A percentile compares a stretch with the other conserved stretches of the same genome.
These are phyloP conservation scores for Penicillium daleae DNA, from an alignment of 495 filamentous ascomycete genomes.

Conservation along the genomic window DNA sequence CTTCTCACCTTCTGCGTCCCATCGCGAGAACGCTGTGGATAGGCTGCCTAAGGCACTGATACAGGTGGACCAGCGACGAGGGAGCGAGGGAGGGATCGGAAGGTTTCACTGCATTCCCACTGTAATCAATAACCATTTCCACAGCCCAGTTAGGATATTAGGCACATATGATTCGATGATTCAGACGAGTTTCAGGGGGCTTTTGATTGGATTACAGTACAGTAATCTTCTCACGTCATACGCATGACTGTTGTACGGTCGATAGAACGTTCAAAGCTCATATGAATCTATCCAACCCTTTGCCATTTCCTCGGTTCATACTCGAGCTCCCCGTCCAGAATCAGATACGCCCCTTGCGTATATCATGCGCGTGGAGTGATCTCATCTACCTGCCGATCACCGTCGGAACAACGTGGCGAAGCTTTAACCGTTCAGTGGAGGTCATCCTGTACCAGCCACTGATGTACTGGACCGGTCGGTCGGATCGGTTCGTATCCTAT, in stretches of 20 bases:
- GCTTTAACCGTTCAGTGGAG: not conserved
- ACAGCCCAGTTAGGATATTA: not conserved
- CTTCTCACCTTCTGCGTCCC: too few relatives aligned
- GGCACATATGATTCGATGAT: not conserved
- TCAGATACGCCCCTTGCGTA: not conserved
- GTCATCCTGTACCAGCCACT: slow-evolving; percentile 1
- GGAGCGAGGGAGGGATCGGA: not conserved
- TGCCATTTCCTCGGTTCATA: not conserved
- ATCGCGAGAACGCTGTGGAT: not conserved
- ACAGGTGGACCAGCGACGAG: not conserved
- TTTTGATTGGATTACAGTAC: too few relatives aligned
- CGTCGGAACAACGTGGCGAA: slow-evolving; percentile 3
- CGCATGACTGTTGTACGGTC: not conserved
- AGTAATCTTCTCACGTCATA: too few relatives aligned
- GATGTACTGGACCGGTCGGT: not conserved
- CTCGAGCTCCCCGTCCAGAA: not conserved
- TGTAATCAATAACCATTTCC: not conserved
- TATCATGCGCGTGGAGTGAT: not conserved
- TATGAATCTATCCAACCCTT: not conserved
- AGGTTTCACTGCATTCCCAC: slow-evolving; percentile 3
- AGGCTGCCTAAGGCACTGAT: too few relatives aligned
- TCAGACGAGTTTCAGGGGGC: not conserved
- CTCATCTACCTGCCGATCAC: not conserved
- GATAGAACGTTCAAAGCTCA: not conserved
- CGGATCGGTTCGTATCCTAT: not conserved